Evolutionary conservation across 441 rosid species (phyloP).

Genomic region (Cnidoscolus chayamansa): DNA sequence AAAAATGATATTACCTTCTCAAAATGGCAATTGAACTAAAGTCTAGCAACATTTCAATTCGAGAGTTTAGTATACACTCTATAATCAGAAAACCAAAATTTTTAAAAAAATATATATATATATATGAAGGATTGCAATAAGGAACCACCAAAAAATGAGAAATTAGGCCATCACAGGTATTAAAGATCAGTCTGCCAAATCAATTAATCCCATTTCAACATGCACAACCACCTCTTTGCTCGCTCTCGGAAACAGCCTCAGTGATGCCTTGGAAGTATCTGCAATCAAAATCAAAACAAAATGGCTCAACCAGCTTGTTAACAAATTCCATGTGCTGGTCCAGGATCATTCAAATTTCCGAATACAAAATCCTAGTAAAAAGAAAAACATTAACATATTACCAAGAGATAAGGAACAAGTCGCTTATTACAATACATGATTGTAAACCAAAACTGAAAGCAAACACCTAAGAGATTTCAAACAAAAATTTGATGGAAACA

Average conservation of each 20-base stretch:
- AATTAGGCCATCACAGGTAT: slow-evolving; percentile 17
- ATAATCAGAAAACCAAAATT: neutral
- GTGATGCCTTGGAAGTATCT: slow-evolving; percentile 92
- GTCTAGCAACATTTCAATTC: neutral
- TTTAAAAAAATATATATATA: neutral
- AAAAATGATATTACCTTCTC: neutral
- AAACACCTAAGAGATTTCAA: no score
- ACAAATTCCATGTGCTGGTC: neutral
- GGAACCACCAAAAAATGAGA: slow-evolving; percentile 7
- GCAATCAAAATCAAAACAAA: slow-evolving; percentile 20
- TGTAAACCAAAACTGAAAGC: no score
- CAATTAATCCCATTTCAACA: slow-evolving; percentile 41
- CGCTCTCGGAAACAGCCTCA: slow-evolving; percentile 65
- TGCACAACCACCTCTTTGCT: slow-evolving; percentile 88
- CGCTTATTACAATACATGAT: neutral
- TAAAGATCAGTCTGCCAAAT: slow-evolving; percentile 2
- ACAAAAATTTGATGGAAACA: no score
- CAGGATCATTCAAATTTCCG: neutral
- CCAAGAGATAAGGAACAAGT: neutral
- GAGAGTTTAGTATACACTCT: neutral
- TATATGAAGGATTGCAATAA: neutral
- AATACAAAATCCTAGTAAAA: neutral
- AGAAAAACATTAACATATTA: neutral
- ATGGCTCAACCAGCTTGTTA: neutral
- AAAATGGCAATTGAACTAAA: neutral